These are phyloP conservation scores for Licmophora abbreviata DNA, from an alignment of 108 stramenopile genomes.

Conservation along the genomic window DNA sequence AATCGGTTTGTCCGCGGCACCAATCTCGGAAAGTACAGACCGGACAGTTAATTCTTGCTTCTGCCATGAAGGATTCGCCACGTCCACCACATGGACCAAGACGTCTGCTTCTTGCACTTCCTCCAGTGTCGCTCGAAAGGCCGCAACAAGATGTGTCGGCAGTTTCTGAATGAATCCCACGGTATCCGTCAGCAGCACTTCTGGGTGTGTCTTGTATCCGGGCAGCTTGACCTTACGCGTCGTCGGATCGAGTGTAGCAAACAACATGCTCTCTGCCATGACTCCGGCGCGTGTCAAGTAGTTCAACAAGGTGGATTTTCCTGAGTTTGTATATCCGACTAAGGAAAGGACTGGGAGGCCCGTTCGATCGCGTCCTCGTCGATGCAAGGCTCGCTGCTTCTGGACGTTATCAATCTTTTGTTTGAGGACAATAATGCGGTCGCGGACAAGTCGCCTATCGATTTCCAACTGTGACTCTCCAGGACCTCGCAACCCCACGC, in stretches of 20 bases:
- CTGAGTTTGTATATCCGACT: slow-evolving; percentile 96
- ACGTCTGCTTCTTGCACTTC: slow-evolving; percentile 91
- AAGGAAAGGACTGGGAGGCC: slow-evolving; percentile 83
- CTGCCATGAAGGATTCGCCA: slow-evolving; percentile 72
- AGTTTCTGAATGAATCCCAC: slow-evolving; percentile 97
- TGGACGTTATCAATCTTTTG: slow-evolving; percentile 85
- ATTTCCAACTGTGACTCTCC: slow-evolving; percentile 93
- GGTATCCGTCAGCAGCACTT: slow-evolving; percentile 92
- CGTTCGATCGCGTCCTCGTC: slow-evolving; percentile 50
- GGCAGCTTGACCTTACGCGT: slow-evolving; percentile 93
- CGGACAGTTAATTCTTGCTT: slow-evolving; percentile 77
- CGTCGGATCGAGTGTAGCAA: slow-evolving; percentile 96
- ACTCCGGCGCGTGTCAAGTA: slow-evolving; percentile 87
- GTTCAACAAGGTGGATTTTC: slow-evolving; percentile 91
- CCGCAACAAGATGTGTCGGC: slow-evolving; percentile 92
- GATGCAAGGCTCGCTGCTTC: slow-evolving; percentile 81
- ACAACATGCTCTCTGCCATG: slow-evolving; percentile 91
- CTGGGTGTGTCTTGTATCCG: slow-evolving; percentile 87
- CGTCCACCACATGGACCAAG: slow-evolving; percentile 89
- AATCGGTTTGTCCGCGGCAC: slow-evolving; percentile 64
- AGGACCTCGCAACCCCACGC: slow-evolving; percentile 89
- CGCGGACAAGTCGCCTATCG: slow-evolving; percentile 87
- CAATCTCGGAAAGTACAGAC: slow-evolving; percentile 63
- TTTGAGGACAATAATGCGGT: slow-evolving; percentile 88
- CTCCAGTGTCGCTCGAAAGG: slow-evolving; percentile 94